These are phyloP conservation scores for Apodospora peruviana DNA, from an alignment of 495 filamentous ascomycete species.

Conservation along the genomic window DNA sequence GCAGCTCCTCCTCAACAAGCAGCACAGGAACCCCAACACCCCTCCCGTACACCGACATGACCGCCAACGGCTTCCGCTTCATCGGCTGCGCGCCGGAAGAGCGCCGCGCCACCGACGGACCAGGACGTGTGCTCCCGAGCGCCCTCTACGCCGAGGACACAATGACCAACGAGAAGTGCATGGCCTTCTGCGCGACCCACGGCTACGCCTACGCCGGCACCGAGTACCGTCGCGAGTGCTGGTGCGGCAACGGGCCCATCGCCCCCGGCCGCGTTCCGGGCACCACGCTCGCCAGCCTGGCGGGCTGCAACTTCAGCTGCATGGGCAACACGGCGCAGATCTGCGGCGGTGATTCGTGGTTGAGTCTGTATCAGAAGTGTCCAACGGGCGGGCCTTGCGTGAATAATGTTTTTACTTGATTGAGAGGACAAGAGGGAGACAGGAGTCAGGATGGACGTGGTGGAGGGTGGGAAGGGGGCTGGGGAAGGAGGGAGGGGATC, in stretches of 20 bases:
- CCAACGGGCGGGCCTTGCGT: slow-evolving; percentile 14
- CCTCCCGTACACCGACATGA: slow-evolving; percentile 19
- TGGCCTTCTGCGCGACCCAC: slow-evolving; percentile 42
- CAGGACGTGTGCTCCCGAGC: slow-evolving; percentile 26
- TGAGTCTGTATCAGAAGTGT: slow-evolving; percentile 25
- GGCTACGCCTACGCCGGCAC: slow-evolving; percentile 52
- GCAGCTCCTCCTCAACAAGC: slow-evolving; percentile 1
- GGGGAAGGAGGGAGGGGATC: too few species aligned
- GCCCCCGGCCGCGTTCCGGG: slow-evolving; percentile 18
- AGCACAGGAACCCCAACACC: slow-evolving; percentile 3
- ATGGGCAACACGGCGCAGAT: slow-evolving; percentile 31
- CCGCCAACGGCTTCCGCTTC: slow-evolving; percentile 18
- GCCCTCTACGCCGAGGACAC: slow-evolving; percentile 27
- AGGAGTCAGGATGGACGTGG: too few species aligned
- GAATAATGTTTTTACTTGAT: slow-evolving; percentile 19
- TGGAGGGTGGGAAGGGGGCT: too few species aligned
- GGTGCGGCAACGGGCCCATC: slow-evolving; percentile 50
- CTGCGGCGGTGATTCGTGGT: slow-evolving; percentile 37
- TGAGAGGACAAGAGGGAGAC: too few species aligned
- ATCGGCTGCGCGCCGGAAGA: slow-evolving; percentile 27
- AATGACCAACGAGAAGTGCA: slow-evolving; percentile 56
- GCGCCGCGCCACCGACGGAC: slow-evolving; percentile 14
- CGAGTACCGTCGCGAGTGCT: slow-evolving; percentile 64
- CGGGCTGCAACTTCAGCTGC: slow-evolving; percentile 33
- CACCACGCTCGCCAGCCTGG: slow-evolving; percentile 19